Conservation (phyloP, 2,329 filamentous ascomycete species). For the Apiospora kogelbergensis region DNA sequence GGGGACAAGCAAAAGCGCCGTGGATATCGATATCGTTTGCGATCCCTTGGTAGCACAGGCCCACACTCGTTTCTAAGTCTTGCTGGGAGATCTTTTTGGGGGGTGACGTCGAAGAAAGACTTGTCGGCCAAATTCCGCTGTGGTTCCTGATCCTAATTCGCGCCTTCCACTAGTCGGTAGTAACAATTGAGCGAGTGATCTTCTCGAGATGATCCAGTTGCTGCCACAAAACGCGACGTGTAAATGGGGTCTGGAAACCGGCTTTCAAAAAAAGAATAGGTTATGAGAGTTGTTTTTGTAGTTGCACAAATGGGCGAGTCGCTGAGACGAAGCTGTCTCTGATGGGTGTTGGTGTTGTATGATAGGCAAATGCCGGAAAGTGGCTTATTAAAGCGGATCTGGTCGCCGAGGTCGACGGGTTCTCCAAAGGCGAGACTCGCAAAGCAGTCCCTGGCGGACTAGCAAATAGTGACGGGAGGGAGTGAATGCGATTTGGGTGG, state of each 20-base stretch:
- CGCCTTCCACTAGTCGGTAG: not conserved
- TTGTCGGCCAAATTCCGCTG: not conserved
- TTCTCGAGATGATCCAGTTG: not conserved
- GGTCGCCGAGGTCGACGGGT: conserved; percentile 8
- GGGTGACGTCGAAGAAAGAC: not conserved
- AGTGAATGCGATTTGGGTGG: not conserved
- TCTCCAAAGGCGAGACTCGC: conserved; percentile 1
- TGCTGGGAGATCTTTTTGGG: not conserved
- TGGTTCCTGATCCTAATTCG: not conserved
- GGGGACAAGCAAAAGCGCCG: not conserved
- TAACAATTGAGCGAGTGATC: not conserved
- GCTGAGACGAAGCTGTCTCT: conserved; percentile 22
- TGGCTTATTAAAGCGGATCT: conserved; percentile 17
- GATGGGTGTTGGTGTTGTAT: conserved; percentile 21
- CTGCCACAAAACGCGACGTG: not conserved
- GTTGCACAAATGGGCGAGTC: conserved; percentile 19
- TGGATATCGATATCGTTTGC: not conserved
- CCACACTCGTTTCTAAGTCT: not conserved
- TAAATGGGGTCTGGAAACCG: not conserved
- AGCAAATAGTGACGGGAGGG: conserved; percentile 4
- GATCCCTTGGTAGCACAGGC: not conserved
- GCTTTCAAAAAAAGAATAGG: not conserved
- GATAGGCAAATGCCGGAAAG: conserved; percentile 18
- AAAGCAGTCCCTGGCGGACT: not conserved
- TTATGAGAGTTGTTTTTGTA: not conserved